Conservation (phyloP, 495 filamentous ascomycete species). For the Podospora didyma region DNA sequence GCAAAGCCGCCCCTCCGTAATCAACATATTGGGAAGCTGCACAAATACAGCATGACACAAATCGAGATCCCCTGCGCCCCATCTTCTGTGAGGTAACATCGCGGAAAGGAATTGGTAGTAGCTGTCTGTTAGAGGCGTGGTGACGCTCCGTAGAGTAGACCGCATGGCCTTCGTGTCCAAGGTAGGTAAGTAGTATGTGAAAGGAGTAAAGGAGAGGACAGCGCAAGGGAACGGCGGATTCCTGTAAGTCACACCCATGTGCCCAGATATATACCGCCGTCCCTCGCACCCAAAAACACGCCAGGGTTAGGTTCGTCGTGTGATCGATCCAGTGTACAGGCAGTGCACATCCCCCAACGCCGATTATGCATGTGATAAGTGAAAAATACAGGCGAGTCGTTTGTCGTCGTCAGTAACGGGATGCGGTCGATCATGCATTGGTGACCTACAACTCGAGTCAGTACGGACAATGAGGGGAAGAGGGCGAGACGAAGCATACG, state of each 20-base stretch:
- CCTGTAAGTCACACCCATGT: conserved; percentile 21
- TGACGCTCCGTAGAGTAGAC: background rate
- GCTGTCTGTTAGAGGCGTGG: background rate
- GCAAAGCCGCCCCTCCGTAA: too few species aligned
- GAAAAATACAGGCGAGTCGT: conserved; percentile 48
- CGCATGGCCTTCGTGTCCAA: background rate
- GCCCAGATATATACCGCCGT: conserved; percentile 27
- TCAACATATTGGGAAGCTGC: too few species aligned
- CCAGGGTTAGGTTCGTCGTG: conserved; percentile 28
- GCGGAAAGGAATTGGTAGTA: background rate
- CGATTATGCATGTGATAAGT: conserved; percentile 46
- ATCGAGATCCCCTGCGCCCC: too few species aligned
- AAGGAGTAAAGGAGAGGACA: conserved; percentile 41
- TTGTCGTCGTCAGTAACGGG: conserved; percentile 40
- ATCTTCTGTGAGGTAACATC: too few species aligned
- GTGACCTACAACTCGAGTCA: conserved; percentile 40
- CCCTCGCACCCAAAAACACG: conserved; percentile 34
- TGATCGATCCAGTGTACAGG: conserved; percentile 40
- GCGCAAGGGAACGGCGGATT: conserved; percentile 29
- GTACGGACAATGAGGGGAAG: background rate
- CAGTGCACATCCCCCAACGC: conserved; percentile 43
- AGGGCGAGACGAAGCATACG: conserved; percentile 47
- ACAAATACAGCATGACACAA: too few species aligned
- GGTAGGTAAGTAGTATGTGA: conserved; percentile 2
- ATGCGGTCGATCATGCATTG: conserved; percentile 46